Evolutionary conservation across 2,329 filamentous ascomycete genomes (phyloP).

Genomic region (Colletotrichum limetticola): DNA sequence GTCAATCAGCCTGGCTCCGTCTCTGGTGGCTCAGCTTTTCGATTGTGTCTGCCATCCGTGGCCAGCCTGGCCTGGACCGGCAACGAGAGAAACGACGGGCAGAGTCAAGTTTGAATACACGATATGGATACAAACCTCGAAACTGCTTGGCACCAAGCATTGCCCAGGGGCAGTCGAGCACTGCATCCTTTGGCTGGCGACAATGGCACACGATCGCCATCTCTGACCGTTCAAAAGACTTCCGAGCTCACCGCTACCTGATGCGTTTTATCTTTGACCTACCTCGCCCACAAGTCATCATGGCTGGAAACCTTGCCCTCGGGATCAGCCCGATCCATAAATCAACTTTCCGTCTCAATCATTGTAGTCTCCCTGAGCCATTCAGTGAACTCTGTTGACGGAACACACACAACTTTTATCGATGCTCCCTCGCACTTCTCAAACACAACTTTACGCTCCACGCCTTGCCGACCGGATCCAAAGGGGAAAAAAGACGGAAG

Average conservation of each 20-base stretch:
- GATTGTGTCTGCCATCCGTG: background rate
- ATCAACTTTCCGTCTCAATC: background rate
- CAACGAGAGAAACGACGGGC: conserved; percentile 3
- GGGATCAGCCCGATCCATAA: background rate
- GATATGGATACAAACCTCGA: background rate
- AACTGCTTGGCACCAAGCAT: conserved; percentile 12
- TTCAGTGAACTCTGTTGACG: background rate
- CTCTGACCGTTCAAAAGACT: background rate
- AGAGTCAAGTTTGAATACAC: conserved; percentile 17
- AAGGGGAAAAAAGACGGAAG: too few relatives aligned
- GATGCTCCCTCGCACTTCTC: background rate
- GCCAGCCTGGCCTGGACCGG: background rate
- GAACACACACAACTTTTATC: background rate
- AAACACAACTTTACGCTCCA: conserved; percentile 4
- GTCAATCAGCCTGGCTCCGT: conserved; percentile 12
- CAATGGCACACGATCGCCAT: background rate
- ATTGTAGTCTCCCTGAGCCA: background rate
- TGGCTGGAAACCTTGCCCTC: background rate
- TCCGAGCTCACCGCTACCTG: conserved; percentile 8
- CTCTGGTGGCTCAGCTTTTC: conserved; percentile 2
- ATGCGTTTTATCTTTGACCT: background rate
- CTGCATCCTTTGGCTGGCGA: conserved; percentile 1
- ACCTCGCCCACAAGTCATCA: background rate
- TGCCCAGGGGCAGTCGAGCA: conserved; percentile 10
- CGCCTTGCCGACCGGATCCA: background rate